Percentiles rank a stretch among this genome's conserved stretches.
phyloP scores from a whole-genome alignment of 331 rosid genomes.

The Malus hybrid region DNA sequence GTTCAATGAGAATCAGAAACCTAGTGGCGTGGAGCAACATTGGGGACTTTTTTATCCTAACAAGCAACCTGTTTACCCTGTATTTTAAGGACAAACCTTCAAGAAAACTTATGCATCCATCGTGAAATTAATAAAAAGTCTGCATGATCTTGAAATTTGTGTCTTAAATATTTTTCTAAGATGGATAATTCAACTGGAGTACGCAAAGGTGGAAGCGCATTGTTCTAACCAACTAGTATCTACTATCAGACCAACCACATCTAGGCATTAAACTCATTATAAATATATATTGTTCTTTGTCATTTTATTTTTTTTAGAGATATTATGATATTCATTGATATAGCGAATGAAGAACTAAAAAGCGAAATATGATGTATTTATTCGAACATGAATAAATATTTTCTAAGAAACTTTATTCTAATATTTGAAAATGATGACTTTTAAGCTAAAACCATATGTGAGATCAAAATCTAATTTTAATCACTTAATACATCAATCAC shows the following conservation, averaged over 20 bases:
- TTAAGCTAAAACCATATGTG: too few relatives aligned
- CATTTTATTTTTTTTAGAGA: not conserved
- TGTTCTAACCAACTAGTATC: not conserved
- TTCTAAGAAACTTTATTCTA: too few relatives aligned
- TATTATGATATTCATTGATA: not conserved
- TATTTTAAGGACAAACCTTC: not conserved
- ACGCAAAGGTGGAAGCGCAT: not conserved
- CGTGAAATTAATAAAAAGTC: not conserved
- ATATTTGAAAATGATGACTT: too few relatives aligned
- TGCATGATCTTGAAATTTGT: not conserved
- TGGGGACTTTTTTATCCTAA: slow-evolving; percentile 17
- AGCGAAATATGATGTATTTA: not conserved
- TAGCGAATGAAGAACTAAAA: too few relatives aligned
- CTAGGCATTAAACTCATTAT: not conserved
- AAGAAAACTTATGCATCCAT: not conserved
- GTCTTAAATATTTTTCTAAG: not conserved
- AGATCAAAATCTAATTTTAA: too few relatives aligned
- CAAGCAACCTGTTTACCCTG: slow-evolving; percentile 1
- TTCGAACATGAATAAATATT: not conserved
- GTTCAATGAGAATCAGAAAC: slow-evolving; percentile 20
- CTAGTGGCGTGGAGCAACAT: slow-evolving; percentile 1
- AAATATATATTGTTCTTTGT: too few relatives aligned
- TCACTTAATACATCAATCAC: too few relatives aligned
- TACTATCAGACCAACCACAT: not conserved
- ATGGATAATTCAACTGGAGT: not conserved